Conservation (phyloP, 2,329 filamentous ascomycete species). For the Fusarium xylarioides region DNA sequence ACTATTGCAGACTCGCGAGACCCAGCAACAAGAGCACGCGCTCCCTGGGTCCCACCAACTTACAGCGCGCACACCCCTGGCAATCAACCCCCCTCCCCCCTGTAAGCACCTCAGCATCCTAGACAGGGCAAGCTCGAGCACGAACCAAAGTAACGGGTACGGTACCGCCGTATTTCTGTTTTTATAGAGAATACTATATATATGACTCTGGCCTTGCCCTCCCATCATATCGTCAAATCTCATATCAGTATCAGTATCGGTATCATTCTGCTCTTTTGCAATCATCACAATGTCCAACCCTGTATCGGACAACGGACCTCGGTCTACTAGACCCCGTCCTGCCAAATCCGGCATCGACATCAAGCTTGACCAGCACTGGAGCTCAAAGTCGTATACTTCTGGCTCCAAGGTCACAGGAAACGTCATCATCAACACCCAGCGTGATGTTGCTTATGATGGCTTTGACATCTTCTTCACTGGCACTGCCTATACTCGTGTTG, state of each 20-base stretch:
- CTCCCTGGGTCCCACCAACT: slow-evolving; percentile 11
- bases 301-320: slow-evolving; percentile 38
- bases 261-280: slow-evolving; percentile 25
- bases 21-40: slow-evolving; percentile 30
- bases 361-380: slow-evolving; percentile 62
- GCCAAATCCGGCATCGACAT: slow-evolving; percentile 55
- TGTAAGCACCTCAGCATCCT: slow-evolving; percentile 33
- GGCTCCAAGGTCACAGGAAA: slow-evolving; percentile 61
- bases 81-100: slow-evolving; percentile 26
- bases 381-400: slow-evolving; percentile 64
- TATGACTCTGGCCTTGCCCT: slow-evolving; percentile 32
- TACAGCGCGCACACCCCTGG: slow-evolving; percentile 20
- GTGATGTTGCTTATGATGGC: slow-evolving; percentile 59
- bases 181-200: slow-evolving; percentile 38
- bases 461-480: slow-evolving; percentile 65
- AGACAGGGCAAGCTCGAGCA: slow-evolving; percentile 29
- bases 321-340: slow-evolving; percentile 25
- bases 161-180: slow-evolving; percentile 23
- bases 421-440: slow-evolving; percentile 56
- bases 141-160: slow-evolving; percentile 39
- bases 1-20: slow-evolving; percentile 29
- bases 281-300: slow-evolving; percentile 40
- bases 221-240: slow-evolving; percentile 17
- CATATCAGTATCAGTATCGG: slow-evolving; percentile 31
- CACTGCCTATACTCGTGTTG: slow-evolving; percentile 59